Base-by-base conservation (phyloP, 192 early-diverging fungal species). In the Coemansia sp. region DNA sequence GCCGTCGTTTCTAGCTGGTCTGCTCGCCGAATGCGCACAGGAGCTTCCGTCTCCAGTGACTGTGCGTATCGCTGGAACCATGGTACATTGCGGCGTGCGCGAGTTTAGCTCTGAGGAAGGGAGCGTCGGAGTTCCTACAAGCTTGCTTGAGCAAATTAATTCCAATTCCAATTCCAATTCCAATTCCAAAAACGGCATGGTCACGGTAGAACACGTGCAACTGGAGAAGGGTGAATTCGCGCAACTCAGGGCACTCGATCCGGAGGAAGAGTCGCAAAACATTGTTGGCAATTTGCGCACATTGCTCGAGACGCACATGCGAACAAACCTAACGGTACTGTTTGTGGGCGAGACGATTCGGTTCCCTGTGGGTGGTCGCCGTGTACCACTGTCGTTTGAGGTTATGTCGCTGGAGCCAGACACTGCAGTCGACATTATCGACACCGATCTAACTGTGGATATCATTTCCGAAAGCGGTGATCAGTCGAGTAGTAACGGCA, bases 371-470 rank as follows among this genome's bases (percentile, higher is more conserved):
- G 83, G 79, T 8, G 70, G 74, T 0, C 75, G 74, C 75, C 71
- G 62, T 43, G 65, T 61, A 34, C 66, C 72, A 18, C 12, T 81
- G 46, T 25, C 31, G 23, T 93, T 94, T 64, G 55, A 85, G 10
- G 88, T 95, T 0, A 75, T 74, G 3, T 86, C 89, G 18, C 74
- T 95, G 7, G 84, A 92, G 72, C 90, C 90, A 0, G 78, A 74
- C 2, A 63, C 74, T 3, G 91, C 86, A 10, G 88, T 90, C 26
- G 84, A 88, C 10, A 81, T 91, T 2, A 86, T 91, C 3, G 88
- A 95, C 64, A 91, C 90, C 0, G 93, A 95, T 75, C 69, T 95
- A 18, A 88, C 87, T 16, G 89, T 95, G 6, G 92, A 94, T 63
- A 88, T 95, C 56, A 79, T 85, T 40, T 84, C 87, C 4, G 25